Conservation (phyloP, 1,139 yeast genomes). For the Magnusiomyces ingens region DNA sequence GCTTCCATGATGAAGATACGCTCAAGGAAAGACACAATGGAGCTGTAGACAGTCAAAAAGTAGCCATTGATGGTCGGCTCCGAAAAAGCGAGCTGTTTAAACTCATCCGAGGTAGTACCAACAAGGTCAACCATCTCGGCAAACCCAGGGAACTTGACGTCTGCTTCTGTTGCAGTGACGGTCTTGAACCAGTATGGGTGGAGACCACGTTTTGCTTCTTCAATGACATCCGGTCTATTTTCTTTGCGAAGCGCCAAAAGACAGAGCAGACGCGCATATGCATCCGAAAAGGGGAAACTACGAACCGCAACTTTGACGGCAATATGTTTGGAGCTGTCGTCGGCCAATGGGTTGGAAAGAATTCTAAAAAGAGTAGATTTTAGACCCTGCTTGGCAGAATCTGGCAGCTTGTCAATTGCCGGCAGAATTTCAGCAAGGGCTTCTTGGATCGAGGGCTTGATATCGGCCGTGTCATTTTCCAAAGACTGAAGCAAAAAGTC, state of each 20-base stretch:
- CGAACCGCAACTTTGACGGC: slow-evolving; percentile 62
- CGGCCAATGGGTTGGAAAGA: slow-evolving; percentile 30
- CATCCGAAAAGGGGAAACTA: slow-evolving; percentile 60
- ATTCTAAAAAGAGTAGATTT: slow-evolving; percentile 40
- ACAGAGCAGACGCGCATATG: slow-evolving; percentile 63
- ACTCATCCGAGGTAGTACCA: slow-evolving; percentile 1
- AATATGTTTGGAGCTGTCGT: slow-evolving; percentile 46
- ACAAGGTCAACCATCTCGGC: slow-evolving; percentile 20
- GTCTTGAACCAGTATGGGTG: slow-evolving; percentile 65
- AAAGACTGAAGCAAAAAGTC: slow-evolving; percentile 70
- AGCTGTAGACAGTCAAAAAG: slow-evolving; percentile 29
- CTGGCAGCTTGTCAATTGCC: slow-evolving; percentile 41
- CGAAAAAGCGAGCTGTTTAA: slow-evolving; percentile 7
- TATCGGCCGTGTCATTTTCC: slow-evolving; percentile 54
- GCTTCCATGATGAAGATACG: slow-evolving; percentile 64
- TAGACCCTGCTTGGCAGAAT: slow-evolving; percentile 38
- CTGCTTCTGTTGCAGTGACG: slow-evolving; percentile 20
- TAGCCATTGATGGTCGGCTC: slow-evolving; percentile 19
- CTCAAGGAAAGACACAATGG: slow-evolving; percentile 28
- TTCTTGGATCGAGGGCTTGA: slow-evolving; percentile 65
- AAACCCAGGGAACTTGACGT: slow-evolving; percentile 30
- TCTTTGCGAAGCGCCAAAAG: slow-evolving; percentile 51
- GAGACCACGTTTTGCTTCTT: slow-evolving; percentile 77
- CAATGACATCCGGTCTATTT: slow-evolving; percentile 66
- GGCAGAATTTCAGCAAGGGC: slow-evolving; percentile 56